phyloP scores from a whole-genome alignment of 2,329 filamentous ascomycete genomes.

The Lasiodiplodia theobromae region DNA sequence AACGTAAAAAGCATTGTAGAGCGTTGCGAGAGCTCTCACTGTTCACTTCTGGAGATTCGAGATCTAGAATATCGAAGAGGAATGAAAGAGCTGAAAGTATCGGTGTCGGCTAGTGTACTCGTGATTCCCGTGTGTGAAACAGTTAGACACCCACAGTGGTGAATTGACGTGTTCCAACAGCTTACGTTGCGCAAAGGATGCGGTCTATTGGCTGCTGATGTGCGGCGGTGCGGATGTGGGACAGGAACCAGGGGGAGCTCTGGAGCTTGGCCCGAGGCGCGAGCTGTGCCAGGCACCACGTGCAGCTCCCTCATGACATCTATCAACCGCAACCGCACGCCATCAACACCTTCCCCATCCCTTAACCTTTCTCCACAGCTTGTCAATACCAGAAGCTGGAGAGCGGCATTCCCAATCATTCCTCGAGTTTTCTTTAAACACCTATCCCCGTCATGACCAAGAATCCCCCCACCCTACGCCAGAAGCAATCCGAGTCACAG shows the following conservation, averaged over 20 bases:
- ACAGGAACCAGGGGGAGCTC: slow-evolving; percentile 21
- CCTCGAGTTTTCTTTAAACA: neutral
- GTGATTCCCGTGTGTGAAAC: too few species aligned
- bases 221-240: neutral
- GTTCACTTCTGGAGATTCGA: neutral
- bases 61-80: slow-evolving; percentile 14
- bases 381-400: neutral
- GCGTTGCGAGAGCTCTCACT: slow-evolving; percentile 9
- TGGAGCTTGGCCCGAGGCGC: slow-evolving; percentile 18
- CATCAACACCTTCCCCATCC: slow-evolving; percentile 12
- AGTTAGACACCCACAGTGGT: too few species aligned
- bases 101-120: too few species aligned
- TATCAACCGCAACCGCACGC: slow-evolving; percentile 3
- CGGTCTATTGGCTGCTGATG: slow-evolving; percentile 2
- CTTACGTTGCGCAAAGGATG: too few species aligned
- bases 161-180: too few species aligned
- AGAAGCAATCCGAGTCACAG: slow-evolving; percentile 41
- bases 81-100: slow-evolving; percentile 16
- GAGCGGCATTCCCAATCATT: neutral
- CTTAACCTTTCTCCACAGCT: neutral
- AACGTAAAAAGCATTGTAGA: slow-evolving; percentile 17
- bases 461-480: slow-evolving; percentile 47
- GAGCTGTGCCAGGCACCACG: slow-evolving; percentile 26
- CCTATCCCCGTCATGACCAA: slow-evolving; percentile 42
- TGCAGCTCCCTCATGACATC: slow-evolving; percentile 28